A percentile compares a stretch with the other conserved stretches of the same genome.
These are phyloP conservation scores for Buddleja alternifolia DNA, from an alignment of 257 asterid genomes.

Conservation along the genomic window DNA sequence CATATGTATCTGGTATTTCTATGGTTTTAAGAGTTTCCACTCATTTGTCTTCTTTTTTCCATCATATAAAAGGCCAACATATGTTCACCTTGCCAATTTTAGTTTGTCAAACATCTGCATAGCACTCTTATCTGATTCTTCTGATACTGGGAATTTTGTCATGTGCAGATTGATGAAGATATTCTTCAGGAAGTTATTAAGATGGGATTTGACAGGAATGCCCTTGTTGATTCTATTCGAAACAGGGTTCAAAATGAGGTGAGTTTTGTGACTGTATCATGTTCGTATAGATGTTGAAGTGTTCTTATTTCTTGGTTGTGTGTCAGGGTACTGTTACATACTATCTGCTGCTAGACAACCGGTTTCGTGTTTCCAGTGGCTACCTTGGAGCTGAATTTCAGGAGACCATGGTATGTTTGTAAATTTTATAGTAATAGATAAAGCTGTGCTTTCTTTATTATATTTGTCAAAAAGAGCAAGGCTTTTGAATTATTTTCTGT, in stretches of 20 bases:
- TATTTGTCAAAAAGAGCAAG: neutral
- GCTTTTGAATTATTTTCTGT: neutral
- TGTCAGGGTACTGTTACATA: constrained; percentile 87
- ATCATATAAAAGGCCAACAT: neutral
- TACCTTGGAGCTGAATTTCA: constrained; percentile 92
- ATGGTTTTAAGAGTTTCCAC: neutral
- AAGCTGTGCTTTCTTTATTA: neutral
- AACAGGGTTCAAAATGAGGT: constrained; percentile 92
- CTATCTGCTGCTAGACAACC: constrained; percentile 85
- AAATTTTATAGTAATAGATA: constrained; percentile 20
- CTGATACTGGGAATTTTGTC: neutral
- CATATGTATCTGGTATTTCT: neutral
- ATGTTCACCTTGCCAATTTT: neutral
- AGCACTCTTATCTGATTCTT: constrained; percentile 19
- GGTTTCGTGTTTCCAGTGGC: constrained; percentile 75
- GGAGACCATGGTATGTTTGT: constrained; percentile 66
- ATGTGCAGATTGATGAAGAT: constrained; percentile 85
- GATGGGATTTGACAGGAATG: constrained; percentile 79
- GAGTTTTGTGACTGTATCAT: constrained; percentile 24
- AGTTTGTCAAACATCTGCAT: neutral
- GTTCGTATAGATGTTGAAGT: constrained; percentile 22
- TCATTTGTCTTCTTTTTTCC: neutral
- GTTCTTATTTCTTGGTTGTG: constrained; percentile 30
- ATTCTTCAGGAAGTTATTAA: constrained; percentile 82
- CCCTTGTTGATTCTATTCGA: constrained; percentile 72